Percentiles rank a stretch among this genome's conserved stretches.
phyloP scores from a whole-genome alignment of 1,139 yeast genomes.

The Groenewaldozyma auringiensis region DNA sequence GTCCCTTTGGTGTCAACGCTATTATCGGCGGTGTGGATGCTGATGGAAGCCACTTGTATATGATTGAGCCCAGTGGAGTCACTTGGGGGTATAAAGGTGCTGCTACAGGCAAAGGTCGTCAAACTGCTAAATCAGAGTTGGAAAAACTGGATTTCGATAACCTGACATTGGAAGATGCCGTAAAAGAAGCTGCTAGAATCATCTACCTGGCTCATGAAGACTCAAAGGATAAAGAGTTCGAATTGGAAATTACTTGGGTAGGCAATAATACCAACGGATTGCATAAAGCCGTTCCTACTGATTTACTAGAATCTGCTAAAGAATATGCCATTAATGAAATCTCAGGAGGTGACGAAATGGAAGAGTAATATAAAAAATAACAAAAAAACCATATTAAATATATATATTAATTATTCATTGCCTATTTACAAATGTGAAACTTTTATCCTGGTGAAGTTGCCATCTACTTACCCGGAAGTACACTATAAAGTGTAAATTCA shows the following conservation, averaged over 20 bases:
- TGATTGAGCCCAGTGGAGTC: slow-evolving; percentile 96
- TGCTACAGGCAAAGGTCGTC: slow-evolving; percentile 97
- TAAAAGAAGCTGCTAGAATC: slow-evolving; percentile 88
- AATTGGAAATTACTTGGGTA: slow-evolving; percentile 88
- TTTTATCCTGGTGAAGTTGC: too few species aligned
- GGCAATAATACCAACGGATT: slow-evolving; percentile 74
- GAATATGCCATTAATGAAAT: slow-evolving; percentile 74
- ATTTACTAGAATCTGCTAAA: slow-evolving; percentile 71
- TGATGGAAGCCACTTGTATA: slow-evolving; percentile 66
- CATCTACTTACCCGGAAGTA: too few species aligned
- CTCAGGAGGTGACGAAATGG: slow-evolving; percentile 52
- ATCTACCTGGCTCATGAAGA: slow-evolving; percentile 95
- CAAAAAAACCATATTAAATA: too few species aligned
- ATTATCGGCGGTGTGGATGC: slow-evolving; percentile 91
- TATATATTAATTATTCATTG: too few species aligned
- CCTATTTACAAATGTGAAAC: too few species aligned
- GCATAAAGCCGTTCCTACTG: slow-evolving; percentile 75
- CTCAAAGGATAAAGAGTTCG: slow-evolving; percentile 94
- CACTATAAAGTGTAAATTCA: too few species aligned
- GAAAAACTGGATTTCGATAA: slow-evolving; percentile 77
- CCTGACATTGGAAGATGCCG: slow-evolving; percentile 70
- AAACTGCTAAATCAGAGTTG: slow-evolving; percentile 88
- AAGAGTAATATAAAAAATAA: slow-evolving; percentile 31
- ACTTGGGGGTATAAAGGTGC: slow-evolving; percentile 98
- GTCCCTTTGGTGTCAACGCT: slow-evolving; percentile 93